Percentiles rank a stretch among this genome's conserved stretches.
These are phyloP conservation scores for Cladosporium sp. DNA, from an alignment of 2,329 filamentous ascomycete genomes.

Conservation along the genomic window DNA sequence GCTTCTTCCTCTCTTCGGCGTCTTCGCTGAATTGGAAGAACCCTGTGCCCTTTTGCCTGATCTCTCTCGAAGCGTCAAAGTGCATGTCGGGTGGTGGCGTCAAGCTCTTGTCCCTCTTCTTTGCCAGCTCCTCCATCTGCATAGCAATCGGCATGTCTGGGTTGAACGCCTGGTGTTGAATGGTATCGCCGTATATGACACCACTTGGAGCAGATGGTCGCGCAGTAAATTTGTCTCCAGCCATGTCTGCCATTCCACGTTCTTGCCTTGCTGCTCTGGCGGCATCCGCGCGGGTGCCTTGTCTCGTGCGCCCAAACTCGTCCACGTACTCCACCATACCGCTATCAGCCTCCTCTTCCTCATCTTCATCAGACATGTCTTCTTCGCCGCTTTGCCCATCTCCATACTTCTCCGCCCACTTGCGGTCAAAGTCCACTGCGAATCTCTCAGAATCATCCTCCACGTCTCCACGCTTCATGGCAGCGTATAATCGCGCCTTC, in stretches of 20 bases:
- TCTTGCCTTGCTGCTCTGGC: conserved; percentile 56
- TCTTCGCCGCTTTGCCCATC: conserved; percentile 45
- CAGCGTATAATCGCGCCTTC: conserved; percentile 82
- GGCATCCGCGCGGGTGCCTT: conserved; percentile 66
- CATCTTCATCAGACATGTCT: conserved; percentile 34
- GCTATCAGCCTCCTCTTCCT: conserved; percentile 40
- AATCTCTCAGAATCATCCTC: conserved; percentile 61
- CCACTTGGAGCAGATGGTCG: conserved; percentile 62
- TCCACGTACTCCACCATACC: conserved; percentile 84
- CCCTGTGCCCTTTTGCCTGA: conserved; percentile 80
- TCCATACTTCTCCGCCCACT: conserved; percentile 69
- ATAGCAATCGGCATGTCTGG: conserved; percentile 60
- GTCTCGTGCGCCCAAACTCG: conserved; percentile 82
- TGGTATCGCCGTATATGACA: conserved; percentile 78
- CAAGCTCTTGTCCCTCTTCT: conserved; percentile 70
- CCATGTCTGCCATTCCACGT: conserved; percentile 50
- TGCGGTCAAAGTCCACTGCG: conserved; percentile 89
- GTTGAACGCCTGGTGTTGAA: conserved; percentile 80
- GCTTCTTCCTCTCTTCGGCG: conserved; percentile 59
- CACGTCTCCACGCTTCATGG: conserved; percentile 80
- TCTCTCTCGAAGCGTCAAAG: conserved; percentile 80
- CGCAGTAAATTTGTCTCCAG: conserved; percentile 63
- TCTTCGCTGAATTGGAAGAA: conserved; percentile 88
- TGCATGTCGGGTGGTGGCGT: conserved; percentile 78
- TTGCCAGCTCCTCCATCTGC: conserved; percentile 74